Conservation (phyloP, 495 filamentous ascomycete species). For the Pyronema domesticum region DNA sequence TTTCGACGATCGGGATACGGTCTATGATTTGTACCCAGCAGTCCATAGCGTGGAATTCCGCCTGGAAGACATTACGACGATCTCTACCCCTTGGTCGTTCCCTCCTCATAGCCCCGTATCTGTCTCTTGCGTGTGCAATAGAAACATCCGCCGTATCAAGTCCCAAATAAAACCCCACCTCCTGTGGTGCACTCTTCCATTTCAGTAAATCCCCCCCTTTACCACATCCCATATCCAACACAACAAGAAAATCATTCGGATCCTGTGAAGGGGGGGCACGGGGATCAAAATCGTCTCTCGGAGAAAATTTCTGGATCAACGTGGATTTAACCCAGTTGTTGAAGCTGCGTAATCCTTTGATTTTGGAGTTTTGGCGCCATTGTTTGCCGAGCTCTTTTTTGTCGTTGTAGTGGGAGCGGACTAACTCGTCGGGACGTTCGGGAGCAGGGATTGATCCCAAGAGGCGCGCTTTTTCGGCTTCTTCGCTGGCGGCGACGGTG, state of each 20-base stretch:
- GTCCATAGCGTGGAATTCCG: constrained; percentile 70
- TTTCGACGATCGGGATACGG: constrained; percentile 54
- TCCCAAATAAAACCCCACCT: constrained; percentile 76
- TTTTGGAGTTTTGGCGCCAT: constrained; percentile 84
- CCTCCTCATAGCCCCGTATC: constrained; percentile 52
- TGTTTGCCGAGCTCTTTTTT: constrained; percentile 80
- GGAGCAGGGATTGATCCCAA: not conserved
- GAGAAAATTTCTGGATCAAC: constrained; percentile 90
- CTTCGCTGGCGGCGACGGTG: constrained; percentile 32
- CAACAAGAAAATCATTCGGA: constrained; percentile 36
- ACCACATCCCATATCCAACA: constrained; percentile 88
- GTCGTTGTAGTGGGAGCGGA: constrained; percentile 87
- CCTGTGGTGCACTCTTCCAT: constrained; percentile 78
- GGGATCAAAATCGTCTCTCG: constrained; percentile 54
- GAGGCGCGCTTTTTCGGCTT: constrained; percentile 1
- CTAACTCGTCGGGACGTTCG: constrained; percentile 59
- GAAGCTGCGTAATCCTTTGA: constrained; percentile 83
- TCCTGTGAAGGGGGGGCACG: constrained; percentile 28
- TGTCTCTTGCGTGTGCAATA: constrained; percentile 71
- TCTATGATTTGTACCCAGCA: constrained; percentile 69
- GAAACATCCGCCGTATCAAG: constrained; percentile 82
- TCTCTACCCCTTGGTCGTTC: constrained; percentile 34
- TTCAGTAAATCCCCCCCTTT: constrained; percentile 92
- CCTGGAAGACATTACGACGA: constrained; percentile 48
- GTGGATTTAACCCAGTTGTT: constrained; percentile 99